A percentile compares a stretch with the other conserved stretches of the same genome.
Conservation (phyloP, 2,329 filamentous ascomycete genomes). For the Hypoxylon sp. region DNA sequence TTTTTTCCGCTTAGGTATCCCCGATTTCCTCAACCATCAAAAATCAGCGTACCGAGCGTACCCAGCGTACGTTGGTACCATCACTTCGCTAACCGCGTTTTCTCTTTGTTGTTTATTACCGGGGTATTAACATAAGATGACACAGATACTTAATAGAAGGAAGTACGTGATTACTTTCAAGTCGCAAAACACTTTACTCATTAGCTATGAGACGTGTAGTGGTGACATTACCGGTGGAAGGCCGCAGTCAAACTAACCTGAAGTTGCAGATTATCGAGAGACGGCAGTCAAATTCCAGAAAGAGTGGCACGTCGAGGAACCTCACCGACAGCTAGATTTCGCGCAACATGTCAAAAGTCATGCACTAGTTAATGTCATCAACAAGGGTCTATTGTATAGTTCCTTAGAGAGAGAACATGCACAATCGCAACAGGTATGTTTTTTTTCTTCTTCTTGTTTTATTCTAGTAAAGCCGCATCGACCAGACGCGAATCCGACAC, state of each 20-base stretch:
- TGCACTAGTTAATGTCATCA: slow-evolving; percentile 74
- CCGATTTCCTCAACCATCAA: slow-evolving; percentile 42
- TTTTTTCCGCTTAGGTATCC: slow-evolving; percentile 48
- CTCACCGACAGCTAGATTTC: slow-evolving; percentile 74
- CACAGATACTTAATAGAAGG: slow-evolving; percentile 73
- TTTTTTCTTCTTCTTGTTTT: slow-evolving; percentile 37
- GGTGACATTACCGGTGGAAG: slow-evolving; percentile 48
- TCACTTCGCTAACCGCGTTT: slow-evolving; percentile 23
- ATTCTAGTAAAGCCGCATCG: slow-evolving; percentile 45
- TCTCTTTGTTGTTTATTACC: slow-evolving; percentile 29
- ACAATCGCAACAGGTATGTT: slow-evolving; percentile 64
- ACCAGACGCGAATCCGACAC: slow-evolving; percentile 46
- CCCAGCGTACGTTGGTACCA: slow-evolving; percentile 2
- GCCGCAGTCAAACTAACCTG: slow-evolving; percentile 55
- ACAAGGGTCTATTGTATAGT: slow-evolving; percentile 74
- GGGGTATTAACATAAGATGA: slow-evolving; percentile 47
- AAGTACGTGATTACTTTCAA: slow-evolving; percentile 64
- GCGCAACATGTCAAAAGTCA: slow-evolving; percentile 76
- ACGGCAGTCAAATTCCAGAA: slow-evolving; percentile 78
- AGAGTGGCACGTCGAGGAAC: slow-evolving; percentile 75
- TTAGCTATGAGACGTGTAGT: slow-evolving; percentile 40
- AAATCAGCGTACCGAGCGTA: background rate
- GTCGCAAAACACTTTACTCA: slow-evolving; percentile 34
- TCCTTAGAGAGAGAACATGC: slow-evolving; percentile 71
- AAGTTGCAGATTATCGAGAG: slow-evolving; percentile 73